These are phyloP conservation scores for Penicillium soppii DNA, from an alignment of 495 filamentous ascomycete genomes.

Conservation along the genomic window DNA sequence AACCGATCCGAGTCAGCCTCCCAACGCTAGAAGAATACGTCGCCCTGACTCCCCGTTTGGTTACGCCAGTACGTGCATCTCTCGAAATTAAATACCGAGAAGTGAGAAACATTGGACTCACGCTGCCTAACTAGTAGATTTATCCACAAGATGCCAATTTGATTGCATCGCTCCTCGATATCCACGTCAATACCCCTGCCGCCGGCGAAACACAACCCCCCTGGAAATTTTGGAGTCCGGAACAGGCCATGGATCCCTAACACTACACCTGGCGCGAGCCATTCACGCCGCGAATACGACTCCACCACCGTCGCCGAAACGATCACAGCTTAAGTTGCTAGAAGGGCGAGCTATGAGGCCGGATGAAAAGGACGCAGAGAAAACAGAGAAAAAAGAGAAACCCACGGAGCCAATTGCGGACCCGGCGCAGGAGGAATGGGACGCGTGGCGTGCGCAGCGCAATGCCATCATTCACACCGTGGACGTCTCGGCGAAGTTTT, in stretches of 20 bases:
- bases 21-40: slow-evolving; percentile 75
- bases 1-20: slow-evolving; percentile 53
- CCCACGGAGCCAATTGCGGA: slow-evolving; percentile 2
- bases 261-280: slow-evolving; percentile 69
- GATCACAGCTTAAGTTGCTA: slow-evolving; percentile 39
- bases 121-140: slow-evolving; percentile 54
- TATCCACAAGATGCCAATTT: slow-evolving; percentile 70
- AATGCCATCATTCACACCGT: slow-evolving; percentile 70
- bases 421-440: slow-evolving; percentile 30
- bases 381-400: slow-evolving; percentile 1
- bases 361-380: slow-evolving; percentile 17
- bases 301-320: slow-evolving; percentile 33
- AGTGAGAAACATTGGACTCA: slow-evolving; percentile 16
- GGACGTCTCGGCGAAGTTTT: slow-evolving; percentile 59
- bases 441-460: slow-evolving; percentile 51
- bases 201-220: slow-evolving; percentile 20
- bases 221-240: slow-evolving; percentile 79
- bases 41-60: slow-evolving; percentile 57
- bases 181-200: slow-evolving; percentile 54
- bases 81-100: background rate
- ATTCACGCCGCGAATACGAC: slow-evolving; percentile 69
- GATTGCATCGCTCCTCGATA: slow-evolving; percentile 72
- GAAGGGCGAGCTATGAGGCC: slow-evolving; percentile 26
- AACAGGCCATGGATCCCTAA: slow-evolving; percentile 76
- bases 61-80: slow-evolving; percentile 63